A percentile compares a stretch with the other conserved stretches of the same genome.
Evolutionary conservation across 1,284 basidiomycete genomes (phyloP).

Genomic region (Volvariella volvacea): DNA sequence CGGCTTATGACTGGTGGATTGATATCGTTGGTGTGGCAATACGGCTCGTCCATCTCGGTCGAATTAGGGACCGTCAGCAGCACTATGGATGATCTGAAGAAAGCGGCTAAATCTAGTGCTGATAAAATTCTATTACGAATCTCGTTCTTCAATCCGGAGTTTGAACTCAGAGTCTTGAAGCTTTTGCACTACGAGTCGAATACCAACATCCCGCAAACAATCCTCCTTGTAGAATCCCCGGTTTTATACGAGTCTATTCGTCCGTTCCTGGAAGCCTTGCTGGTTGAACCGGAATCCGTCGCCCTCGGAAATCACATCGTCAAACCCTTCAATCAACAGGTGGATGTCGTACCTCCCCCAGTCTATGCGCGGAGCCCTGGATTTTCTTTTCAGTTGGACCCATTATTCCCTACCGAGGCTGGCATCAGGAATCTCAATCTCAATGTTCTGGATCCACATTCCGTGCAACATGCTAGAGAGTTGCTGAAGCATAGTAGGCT

Average conservation of each 20-base stretch:
- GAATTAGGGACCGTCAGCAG: constrained; percentile 44
- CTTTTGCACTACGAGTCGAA: constrained; percentile 18
- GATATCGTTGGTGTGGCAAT: constrained; percentile 45
- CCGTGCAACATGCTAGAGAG: constrained; percentile 32
- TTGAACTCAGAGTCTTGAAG: constrained; percentile 39
- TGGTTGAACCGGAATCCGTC: constrained; percentile 40
- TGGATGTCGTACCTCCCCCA: constrained; percentile 37
- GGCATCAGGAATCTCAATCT: constrained; percentile 7
- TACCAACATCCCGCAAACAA: constrained; percentile 7
- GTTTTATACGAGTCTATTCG: constrained; percentile 56
- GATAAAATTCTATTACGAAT: constrained; percentile 33
- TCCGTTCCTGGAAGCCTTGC: constrained; percentile 54
- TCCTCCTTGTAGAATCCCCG: constrained; percentile 47
- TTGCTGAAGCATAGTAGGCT: constrained; percentile 44
- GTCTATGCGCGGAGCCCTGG: constrained; percentile 38
- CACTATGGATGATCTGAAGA: constrained; percentile 30
- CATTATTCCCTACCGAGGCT: constrained; percentile 23
- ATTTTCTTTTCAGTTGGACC: constrained; percentile 41
- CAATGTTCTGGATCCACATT: constrained; percentile 24
- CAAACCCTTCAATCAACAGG: constrained; percentile 22
- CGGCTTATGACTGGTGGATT: constrained; percentile 51
- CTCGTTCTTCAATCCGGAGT: constrained; percentile 43
- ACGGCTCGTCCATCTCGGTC: constrained; percentile 21
- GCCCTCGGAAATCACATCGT: constrained; percentile 50
- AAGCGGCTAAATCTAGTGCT: constrained; percentile 23